These are phyloP conservation scores for Fraxinus excelsior DNA, from an alignment of 257 asterid species.

Conservation along the genomic window DNA sequence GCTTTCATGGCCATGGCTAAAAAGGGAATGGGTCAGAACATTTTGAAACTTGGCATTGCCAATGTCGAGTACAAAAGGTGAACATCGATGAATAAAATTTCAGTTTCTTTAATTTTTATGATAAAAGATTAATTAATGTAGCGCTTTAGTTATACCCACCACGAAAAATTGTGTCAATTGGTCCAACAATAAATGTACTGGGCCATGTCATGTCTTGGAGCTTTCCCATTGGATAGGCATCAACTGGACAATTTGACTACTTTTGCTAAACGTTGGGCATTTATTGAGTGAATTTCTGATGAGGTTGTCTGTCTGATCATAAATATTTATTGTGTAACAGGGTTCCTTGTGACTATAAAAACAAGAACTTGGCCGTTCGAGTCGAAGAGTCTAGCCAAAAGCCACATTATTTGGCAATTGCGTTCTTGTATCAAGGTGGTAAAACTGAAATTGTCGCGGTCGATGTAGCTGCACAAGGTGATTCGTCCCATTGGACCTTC, in stretches of 20 bases:
- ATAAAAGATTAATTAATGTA: not conserved
- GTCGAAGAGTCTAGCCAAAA: constrained; percentile 84
- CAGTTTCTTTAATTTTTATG: too few species aligned
- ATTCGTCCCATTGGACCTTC: constrained; percentile 55
- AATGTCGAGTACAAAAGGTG: constrained; percentile 75
- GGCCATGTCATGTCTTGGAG: constrained; percentile 15
- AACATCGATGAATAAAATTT: too few species aligned
- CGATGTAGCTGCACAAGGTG: constrained; percentile 68
- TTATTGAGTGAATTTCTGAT: not conserved
- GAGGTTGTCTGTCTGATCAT: constrained; percentile 14
- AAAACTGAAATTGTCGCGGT: constrained; percentile 67
- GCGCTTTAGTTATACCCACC: constrained; percentile 29
- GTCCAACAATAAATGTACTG: constrained; percentile 18
- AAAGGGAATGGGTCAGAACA: constrained; percentile 45
- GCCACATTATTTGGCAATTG: constrained; percentile 58
- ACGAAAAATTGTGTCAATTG: not conserved
- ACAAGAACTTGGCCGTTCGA: constrained; percentile 54
- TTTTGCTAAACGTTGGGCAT: not conserved
- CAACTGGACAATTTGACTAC: not conserved
- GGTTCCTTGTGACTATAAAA: constrained; percentile 63
- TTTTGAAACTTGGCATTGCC: constrained; percentile 56
- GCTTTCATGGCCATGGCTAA: constrained; percentile 72
- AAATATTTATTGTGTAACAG: constrained; percentile 31
- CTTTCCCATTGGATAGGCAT: constrained; percentile 13
- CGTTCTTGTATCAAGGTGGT: constrained; percentile 74